Evolutionary conservation across 1,284 basidiomycete genomes (phyloP), one percentile per base, ranked within the genome.

Genomic region (Pascua guehoae): DNA sequence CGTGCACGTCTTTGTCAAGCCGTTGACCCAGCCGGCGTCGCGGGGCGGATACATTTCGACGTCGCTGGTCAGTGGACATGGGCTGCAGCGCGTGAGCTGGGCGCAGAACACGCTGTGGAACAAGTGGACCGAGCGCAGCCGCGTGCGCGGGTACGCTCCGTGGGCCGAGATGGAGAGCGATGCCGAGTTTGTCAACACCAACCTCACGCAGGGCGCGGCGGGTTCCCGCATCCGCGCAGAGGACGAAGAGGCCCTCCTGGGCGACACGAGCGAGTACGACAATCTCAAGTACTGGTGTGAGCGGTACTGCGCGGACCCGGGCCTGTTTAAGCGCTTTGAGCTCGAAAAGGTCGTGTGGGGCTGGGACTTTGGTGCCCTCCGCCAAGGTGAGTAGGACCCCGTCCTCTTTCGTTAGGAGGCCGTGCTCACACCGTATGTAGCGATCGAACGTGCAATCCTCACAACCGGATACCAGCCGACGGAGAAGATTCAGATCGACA

Each of bases 281-380:
- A n/a, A 41, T 12, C 66, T 87, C 47, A 79, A 84, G 16, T 79
- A 83, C 54, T 88, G 87, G 87, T 86, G 86, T 17, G 84, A 88
- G 64, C 82, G 84, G 53, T 88, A 86, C 66, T 86, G 84, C 52
- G 77, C 80, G 10, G 85, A 84, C 66, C 69, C 64, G 8, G 86
- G 84, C 56, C 66, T 79, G 17, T 74, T 88, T 56, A 88, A 88
- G 69, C 84, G 86, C 68, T 86, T 88, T 67, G 76, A 79, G 0
- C 84, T 87, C 60, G 73, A 78, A 42, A 87, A 87, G 79, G 82
- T 83, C 56, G 73, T 86, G 18, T 85, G 85, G 69, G 86, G 85
- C 8, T 90, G 88, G 88, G 82, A 88, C 68, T 75, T 85, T 36
- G 75, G 79, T 12, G 49, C 41, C 16, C 54, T 62, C 15, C 51